phyloP scores from a whole-genome alignment of 495 filamentous ascomycete genomes.

The Aspergillus asperescens region DNA sequence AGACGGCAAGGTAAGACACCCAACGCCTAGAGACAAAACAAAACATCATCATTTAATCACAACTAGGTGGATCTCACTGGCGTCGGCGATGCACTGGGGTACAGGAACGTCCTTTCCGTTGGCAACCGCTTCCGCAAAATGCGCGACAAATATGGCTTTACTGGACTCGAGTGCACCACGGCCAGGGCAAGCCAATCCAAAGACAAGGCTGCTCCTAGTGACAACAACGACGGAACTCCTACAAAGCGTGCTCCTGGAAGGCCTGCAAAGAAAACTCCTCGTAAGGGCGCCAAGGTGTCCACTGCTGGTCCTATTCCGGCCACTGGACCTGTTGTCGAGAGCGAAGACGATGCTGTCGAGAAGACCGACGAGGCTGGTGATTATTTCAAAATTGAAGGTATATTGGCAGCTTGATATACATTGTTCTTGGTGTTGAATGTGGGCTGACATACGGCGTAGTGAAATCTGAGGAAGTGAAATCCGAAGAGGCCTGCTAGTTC shows the following conservation, averaged over 20 bases:
- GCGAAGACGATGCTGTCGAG: too few relatives aligned
- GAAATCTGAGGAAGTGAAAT: too few relatives aligned
- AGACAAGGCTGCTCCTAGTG: not conserved
- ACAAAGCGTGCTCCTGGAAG: not conserved
- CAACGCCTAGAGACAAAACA: not conserved
- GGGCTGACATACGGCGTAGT: too few relatives aligned
- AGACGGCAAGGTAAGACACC: constrained; percentile 7
- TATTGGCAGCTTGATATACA: too few relatives aligned
- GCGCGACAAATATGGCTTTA: constrained; percentile 26
- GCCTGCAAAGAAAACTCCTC: not conserved
- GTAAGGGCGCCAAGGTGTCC: not conserved
- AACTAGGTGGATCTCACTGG: constrained; percentile 24
- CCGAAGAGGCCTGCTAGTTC: too few relatives aligned
- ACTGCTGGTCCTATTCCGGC: not conserved
- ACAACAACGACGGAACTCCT: not conserved
- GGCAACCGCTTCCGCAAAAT: constrained; percentile 28
- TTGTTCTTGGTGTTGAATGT: too few relatives aligned
- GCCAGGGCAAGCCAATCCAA: not conserved
- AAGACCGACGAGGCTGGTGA: too few relatives aligned
- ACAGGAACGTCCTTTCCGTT: constrained; percentile 29
- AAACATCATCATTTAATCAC: not conserved
- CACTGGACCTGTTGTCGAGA: not conserved
- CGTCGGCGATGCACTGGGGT: constrained; percentile 24
- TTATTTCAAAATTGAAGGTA: too few relatives aligned
- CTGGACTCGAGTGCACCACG: constrained; percentile 15